Evolutionary conservation across 2,329 filamentous ascomycete species (phyloP).

Genomic region (Lachnellula cervina): DNA sequence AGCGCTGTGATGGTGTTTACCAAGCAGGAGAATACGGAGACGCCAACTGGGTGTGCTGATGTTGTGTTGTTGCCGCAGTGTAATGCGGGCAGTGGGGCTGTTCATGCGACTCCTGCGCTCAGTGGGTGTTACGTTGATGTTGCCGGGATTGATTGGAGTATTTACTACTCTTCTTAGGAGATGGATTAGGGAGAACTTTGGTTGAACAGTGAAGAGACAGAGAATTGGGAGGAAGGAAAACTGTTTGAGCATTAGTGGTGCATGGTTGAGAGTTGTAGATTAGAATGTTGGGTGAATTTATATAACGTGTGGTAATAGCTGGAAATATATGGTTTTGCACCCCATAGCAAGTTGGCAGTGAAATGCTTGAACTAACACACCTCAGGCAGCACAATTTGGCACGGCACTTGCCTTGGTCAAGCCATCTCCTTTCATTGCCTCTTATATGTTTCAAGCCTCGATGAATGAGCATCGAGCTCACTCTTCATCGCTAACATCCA

Average conservation of each 20-base stretch:
- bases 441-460: not conserved
- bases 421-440: not conserved
- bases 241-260: not conserved
- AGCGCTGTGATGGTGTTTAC: slow-evolving; percentile 32
- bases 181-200: too few relatives aligned
- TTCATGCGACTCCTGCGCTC: slow-evolving; percentile 36
- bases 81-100: slow-evolving; percentile 33
- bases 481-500: not conserved
- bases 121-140: slow-evolving; percentile 41
- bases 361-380: not conserved
- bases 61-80: slow-evolving; percentile 43
- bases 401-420: not conserved
- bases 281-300: not conserved
- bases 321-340: not conserved
- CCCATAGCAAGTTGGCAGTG: not conserved
- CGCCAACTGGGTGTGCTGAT: slow-evolving; percentile 35
- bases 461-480: not conserved
- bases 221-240: not conserved
- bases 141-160: slow-evolving; percentile 35
- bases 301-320: not conserved
- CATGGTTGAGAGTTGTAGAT: too few relatives aligned
- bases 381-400: not conserved
- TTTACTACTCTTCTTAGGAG: slow-evolving; percentile 23
- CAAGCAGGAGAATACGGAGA: slow-evolving; percentile 31
- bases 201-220: not conserved